These are phyloP conservation scores for Talaromyces borbonicus DNA, from an alignment of 495 filamentous ascomycete species.

Conservation along the genomic window DNA sequence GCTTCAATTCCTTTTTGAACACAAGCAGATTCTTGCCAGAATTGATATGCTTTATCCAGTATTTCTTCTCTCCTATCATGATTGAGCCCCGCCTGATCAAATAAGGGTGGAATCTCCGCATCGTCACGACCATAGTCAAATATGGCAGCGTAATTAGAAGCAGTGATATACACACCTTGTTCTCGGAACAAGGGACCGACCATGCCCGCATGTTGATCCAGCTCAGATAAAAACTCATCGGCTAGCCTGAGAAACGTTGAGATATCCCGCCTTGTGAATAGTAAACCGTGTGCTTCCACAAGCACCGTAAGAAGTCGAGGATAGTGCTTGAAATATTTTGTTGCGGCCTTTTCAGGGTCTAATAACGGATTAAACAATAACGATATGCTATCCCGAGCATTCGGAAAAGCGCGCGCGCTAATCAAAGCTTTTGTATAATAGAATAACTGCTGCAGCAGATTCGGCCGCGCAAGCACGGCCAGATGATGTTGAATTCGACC, in stretches of 20 bases:
- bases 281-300: conserved; percentile 52
- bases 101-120: conserved; percentile 28
- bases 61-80: conserved; percentile 10
- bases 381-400: conserved; percentile 58
- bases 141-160: conserved; percentile 44
- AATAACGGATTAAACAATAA: conserved; percentile 58
- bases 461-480: conserved; percentile 68
- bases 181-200: conserved; percentile 53
- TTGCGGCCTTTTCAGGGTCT: conserved; percentile 10
- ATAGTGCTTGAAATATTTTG: conserved; percentile 26
- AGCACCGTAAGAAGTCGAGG: conserved; percentile 37
- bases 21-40: neutral
- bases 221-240: conserved; percentile 36
- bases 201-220: conserved; percentile 51
- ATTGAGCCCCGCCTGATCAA: conserved; percentile 24
- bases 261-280: conserved; percentile 48
- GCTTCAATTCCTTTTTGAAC: neutral
- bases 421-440: conserved; percentile 53
- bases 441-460: conserved; percentile 63
- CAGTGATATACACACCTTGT: conserved; percentile 44
- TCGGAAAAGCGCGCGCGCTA: conserved; percentile 42
- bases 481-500: conserved; percentile 80
- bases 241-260: conserved; percentile 38
- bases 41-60: neutral
- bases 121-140: conserved; percentile 53